Conservation (phyloP, 2,329 filamentous ascomycete species). For the Aspergillus sp. region DNA sequence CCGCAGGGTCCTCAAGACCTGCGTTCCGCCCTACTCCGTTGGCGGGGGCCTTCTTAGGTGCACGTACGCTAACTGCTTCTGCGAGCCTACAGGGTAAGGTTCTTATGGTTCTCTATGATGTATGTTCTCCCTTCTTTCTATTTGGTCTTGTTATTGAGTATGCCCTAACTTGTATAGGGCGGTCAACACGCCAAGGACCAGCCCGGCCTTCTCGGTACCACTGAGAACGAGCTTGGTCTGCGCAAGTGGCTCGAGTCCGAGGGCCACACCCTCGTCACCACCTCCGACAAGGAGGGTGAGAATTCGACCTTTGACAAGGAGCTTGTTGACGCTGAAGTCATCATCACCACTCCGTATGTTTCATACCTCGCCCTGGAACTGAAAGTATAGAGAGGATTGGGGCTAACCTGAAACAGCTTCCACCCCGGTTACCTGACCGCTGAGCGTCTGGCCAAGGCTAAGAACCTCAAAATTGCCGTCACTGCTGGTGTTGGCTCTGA, state of each 20-base stretch:
- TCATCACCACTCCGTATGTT: constrained; percentile 91
- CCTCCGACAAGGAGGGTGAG: constrained; percentile 93
- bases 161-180: constrained; percentile 43
- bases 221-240: constrained; percentile 95
- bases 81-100: constrained; percentile 83
- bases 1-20: constrained; percentile 29
- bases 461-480: constrained; percentile 96
- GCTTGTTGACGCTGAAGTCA: constrained; percentile 92
- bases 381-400: constrained; percentile 4
- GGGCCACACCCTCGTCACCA: constrained; percentile 93
- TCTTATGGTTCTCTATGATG: constrained; percentile 89
- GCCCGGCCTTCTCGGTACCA: constrained; percentile 83
- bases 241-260: constrained; percentile 96
- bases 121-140: constrained; percentile 36
- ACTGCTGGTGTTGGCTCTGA: constrained; percentile 98
- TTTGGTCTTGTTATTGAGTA: not conserved
- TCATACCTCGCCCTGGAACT: not conserved
- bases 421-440: constrained; percentile 96
- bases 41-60: constrained; percentile 40
- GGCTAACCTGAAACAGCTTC: constrained; percentile 56
- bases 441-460: constrained; percentile 92
- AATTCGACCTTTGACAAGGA: constrained; percentile 92
- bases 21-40: constrained; percentile 29
- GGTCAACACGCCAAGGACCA: constrained; percentile 82
- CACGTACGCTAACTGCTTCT: constrained; percentile 58